Percentiles rank a stretch among this genome's conserved stretches.
phyloP scores from a whole-genome alignment of 1,284 basidiomycete species.

The Wallemia hederae region DNA sequence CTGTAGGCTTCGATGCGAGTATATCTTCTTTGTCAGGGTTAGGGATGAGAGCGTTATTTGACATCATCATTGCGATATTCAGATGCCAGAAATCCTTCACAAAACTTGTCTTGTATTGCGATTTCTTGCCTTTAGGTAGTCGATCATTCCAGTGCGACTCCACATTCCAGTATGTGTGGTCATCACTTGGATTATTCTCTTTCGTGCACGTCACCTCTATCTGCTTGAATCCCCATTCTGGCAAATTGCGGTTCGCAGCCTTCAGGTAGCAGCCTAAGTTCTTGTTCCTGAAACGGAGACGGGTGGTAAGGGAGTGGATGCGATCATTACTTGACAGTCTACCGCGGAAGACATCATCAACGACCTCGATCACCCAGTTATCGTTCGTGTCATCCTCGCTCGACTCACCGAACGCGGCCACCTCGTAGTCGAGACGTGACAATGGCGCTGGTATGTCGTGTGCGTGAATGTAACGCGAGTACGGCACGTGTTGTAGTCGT shows the following conservation, averaged over 20 bases:
- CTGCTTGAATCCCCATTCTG: conserved; percentile 99
- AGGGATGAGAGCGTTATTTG: conserved; percentile 87
- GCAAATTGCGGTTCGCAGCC: conserved; percentile 62
- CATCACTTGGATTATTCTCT: conserved; percentile 50
- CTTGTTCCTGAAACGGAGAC: conserved; percentile 55
- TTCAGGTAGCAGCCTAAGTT: conserved; percentile 59
- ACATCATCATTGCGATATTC: conserved; percentile 98
- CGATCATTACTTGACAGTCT: conserved; percentile 14
- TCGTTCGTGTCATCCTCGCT: conserved; percentile 67
- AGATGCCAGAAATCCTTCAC: conserved; percentile 91
- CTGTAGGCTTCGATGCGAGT: conserved; percentile 61
- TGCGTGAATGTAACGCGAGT: conserved; percentile 74
- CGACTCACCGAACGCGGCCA: conserved; percentile 68
- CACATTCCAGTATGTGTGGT: conserved; percentile 91
- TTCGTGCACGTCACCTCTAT: conserved; percentile 82
- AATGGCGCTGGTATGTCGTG: conserved; percentile 65
- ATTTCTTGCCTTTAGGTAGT: conserved; percentile 47
- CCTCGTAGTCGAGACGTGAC: conserved; percentile 68
- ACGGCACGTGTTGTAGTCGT: conserved; percentile 50
- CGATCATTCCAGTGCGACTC: conserved; percentile 87
- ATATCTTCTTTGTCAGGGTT: conserved; percentile 97
- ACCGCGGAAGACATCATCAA: conserved; percentile 37
- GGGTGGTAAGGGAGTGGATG: conserved; percentile 69
- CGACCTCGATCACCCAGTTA: conserved; percentile 76
- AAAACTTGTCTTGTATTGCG: conserved; percentile 72